Evolutionary conservation across 345 rosid genomes (phyloP).

Genomic region (Abelmoschus esculentus): DNA sequence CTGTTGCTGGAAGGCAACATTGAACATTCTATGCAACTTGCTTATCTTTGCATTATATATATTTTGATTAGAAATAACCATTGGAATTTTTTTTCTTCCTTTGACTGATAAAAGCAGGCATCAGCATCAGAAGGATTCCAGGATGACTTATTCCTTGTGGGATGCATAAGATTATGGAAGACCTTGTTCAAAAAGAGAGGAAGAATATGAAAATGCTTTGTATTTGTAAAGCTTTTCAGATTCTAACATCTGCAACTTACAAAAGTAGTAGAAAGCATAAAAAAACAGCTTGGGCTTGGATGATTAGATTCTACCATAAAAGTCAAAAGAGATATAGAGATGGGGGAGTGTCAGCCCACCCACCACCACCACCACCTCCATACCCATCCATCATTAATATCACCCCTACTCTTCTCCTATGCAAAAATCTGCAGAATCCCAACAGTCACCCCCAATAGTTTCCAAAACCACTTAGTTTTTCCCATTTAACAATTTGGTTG

Average conservation of each 20-base stretch:
- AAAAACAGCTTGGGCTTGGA: not conserved
- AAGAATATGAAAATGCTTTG: not conserved
- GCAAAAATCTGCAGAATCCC: constrained; percentile 44
- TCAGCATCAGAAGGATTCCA: not conserved
- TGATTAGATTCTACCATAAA: not conserved
- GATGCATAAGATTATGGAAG: not conserved
- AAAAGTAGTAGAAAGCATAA: not conserved
- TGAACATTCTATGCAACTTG: constrained; percentile 4
- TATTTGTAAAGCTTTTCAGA: not conserved
- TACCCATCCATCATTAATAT: constrained; percentile 7
- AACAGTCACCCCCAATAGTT: constrained; percentile 32
- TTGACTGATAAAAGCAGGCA: not conserved
- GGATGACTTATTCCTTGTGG: not conserved
- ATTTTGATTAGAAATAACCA: too few relatives aligned
- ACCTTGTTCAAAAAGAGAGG: not conserved
- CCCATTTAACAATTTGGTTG: constrained; percentile 1
- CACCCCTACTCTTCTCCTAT: not conserved
- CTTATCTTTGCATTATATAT: not conserved
- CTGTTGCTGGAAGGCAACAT: not conserved
- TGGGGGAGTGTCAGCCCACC: constrained; percentile 1
- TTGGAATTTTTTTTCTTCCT: not conserved
- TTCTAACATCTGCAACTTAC: not conserved
- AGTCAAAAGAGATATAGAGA: not conserved
- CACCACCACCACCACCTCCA: constrained; percentile 4
- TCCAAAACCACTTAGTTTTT: constrained; percentile 9